Conservation (phyloP, 2,329 filamentous ascomycete genomes). For the Alternaria burnsii region DNA sequence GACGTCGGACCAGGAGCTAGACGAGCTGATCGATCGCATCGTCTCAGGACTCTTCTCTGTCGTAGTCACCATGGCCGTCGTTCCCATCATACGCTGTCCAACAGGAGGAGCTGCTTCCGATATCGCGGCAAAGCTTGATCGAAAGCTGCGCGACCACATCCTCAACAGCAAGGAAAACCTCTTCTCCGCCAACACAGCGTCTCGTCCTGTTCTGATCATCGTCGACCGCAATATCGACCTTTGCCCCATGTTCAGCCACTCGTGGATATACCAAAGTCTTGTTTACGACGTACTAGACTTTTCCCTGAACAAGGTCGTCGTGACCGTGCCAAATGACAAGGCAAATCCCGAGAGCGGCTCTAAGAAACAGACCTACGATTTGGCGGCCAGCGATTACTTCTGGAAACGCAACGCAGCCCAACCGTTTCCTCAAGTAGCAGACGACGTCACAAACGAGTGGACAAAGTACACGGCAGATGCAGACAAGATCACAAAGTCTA, state of each 20-base stretch:
- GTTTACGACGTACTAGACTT: constrained; percentile 64
- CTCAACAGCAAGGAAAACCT: constrained; percentile 98
- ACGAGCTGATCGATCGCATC: constrained; percentile 85
- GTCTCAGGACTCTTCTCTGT: constrained; percentile 98
- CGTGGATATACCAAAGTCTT: constrained; percentile 66
- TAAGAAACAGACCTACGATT: constrained; percentile 89
- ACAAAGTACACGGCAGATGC: constrained; percentile 96
- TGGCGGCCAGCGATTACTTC: constrained; percentile 92
- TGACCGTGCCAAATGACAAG: constrained; percentile 84
- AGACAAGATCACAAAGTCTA: constrained; percentile 92
- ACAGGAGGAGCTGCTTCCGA: constrained; percentile 93
- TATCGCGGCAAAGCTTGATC: constrained; percentile 91
- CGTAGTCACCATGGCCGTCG: constrained; percentile 97
- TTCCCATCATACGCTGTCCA: constrained; percentile 94
- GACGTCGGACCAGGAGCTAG: constrained; percentile 89
- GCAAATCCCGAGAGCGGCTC: constrained; percentile 74
- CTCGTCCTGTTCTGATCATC: constrained; percentile 88
- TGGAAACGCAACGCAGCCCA: constrained; percentile 89
- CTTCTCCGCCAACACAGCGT: constrained; percentile 78
- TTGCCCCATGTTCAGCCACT: constrained; percentile 98
- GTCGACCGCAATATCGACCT: constrained; percentile 95
- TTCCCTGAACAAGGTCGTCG: constrained; percentile 91
- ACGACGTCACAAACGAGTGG: constrained; percentile 93
- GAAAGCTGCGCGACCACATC: constrained; percentile 94
- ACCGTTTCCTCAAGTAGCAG: constrained; percentile 62